Evolutionary conservation across 2,329 filamentous ascomycete genomes (phyloP), one percentile per base, ranked within the genome.

Genomic region (Zelopaecilomyces penicillatus): DNA sequence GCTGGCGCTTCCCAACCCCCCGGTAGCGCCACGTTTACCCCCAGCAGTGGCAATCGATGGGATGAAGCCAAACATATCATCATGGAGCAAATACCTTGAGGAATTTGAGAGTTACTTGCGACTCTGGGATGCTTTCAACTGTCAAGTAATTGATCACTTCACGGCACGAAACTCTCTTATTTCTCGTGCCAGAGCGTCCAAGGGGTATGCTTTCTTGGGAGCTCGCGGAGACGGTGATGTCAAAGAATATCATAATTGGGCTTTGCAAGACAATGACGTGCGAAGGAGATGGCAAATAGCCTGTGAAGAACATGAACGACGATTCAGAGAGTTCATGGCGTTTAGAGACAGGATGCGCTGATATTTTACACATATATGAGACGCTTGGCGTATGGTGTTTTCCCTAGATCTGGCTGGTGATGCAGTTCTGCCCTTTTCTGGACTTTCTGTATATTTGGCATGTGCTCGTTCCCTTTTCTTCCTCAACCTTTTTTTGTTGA

Each of bases 231-330:
- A 73, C 34, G 50, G 53, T 1, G 78, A 75, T 0, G 69, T 82
- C 27, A 58, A 67, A 11, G 72, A 75, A 44, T 88, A 88, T 57
- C 60, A 78, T 46, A 65, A 65, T 33, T 78, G 76, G 58, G 63
- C 83, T 44, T 73, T 76, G 51, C 77, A 86, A 60, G 85, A 89
- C 56, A 74, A 79, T 50, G 67, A 69, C 39, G 76, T 86, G 5
- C 69, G 80, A 45, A 69, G 70, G 54, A 71, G 74, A 45, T 87
- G 84, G 82, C 64, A 65, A 30, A 60, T 72, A 6, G 77, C 77
- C 6, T 78, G 75, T 48, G 73, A 78, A 37, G 71, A 71, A 48
- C 84, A 89, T 56, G 72, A 76, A 46, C 61, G 69, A 45, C 73
- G 74, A 7, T 65, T 87, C 45, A 67, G 71, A 51, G 74, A 78